Base-by-base conservation (phyloP, 805 yeast genomes). In the Metschnikowia peoriensis region DNA sequence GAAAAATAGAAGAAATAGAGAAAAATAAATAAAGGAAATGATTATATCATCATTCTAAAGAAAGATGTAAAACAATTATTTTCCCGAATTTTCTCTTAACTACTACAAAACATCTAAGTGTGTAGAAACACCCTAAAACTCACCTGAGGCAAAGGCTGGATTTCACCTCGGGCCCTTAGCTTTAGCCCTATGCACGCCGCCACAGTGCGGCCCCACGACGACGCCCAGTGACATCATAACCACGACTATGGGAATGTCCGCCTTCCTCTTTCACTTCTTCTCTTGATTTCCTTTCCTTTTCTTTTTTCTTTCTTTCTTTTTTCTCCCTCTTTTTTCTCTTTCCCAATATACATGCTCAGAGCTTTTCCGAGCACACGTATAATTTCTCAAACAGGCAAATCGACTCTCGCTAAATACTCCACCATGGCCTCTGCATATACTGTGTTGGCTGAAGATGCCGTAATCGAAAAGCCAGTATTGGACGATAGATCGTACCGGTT, bases 401-500 rank as follows among this genome's bases (percentile, higher is more conserved):
- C 14, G 9, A 11, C 37, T 10, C 10, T 28, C 45, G 27, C 27
- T 8, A 28, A 28, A n/a, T 7, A 12, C 10, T 27, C 50, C 15
- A 47, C 28, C 14, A 44, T 47, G 48, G 15, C 22, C 12, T 38
- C 40, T 22, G 44, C 44, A 14, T 51, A 58, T 46, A 53, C 63
- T 4, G 49, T 60, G 7, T 48, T 60, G 38, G 73, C 76, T 8
- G 73, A 69, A 40, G 58, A 66, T 49, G 35, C 61, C 28, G 57
- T 55, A 16, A 70, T 75, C 17, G 71, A 66, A 17, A 80, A 78
- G 60, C 84, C 86, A 0, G 68, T 77, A 17, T 67, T 76, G 34
- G 98, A 93, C 68, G 89, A 92, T 60, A 77, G 98, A 49, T 68
- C 76, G 37, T 94, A 94, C 66, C 79, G 90, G 40, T 71, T 84